Base-by-base conservation (phyloP, 371 early-diverging fungal genomes). In the Mortierella sp. region DNA sequence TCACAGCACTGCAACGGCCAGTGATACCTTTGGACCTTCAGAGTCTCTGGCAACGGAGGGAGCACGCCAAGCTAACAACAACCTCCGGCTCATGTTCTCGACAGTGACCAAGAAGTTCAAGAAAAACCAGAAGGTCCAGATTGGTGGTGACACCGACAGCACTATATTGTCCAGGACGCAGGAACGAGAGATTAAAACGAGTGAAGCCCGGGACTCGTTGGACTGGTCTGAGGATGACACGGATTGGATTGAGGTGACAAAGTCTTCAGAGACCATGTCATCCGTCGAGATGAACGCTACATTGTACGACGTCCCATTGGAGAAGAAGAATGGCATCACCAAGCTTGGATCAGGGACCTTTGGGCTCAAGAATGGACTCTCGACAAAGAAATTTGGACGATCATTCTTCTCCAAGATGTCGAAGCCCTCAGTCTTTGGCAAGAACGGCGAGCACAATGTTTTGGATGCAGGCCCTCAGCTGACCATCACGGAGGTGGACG, bases 71-170 rank as follows among this genome's bases (percentile, higher is more conserved):
- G 86, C 82, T 43, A 82, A 81, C 78, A 86, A 79, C 75, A 86
- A 86, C 35, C 71, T 86, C n/a, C 71, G 82, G 10, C 88, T 92
- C 51, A 88, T 92, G 88, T 82, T 92, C 5, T 89, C 92, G 18
- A 90, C 92, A 21, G 88, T 91, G 18, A 90, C 92, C 1, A 89
- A 90, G 75, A 90, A 88, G 71, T 81, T 92, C 43, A 84, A 90
- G 41, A 84, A 88, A 55, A 91, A 89, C 54, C 86, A 86, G 54
- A 76, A 75, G 32, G 82, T 86, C 29, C 75, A 78, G 21, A 72
- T 84, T 21, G 80, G 78, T 0, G 76, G 73, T 18, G 86, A 80
- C 10, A 21, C 77, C 3, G 82, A 82, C n/a, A 77, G 80, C n/a
- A 72, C 79, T 14, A 65, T 86, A 10, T 55, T 82, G 8, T 65